Percentiles rank a stretch among this genome's conserved stretches.
Evolutionary conservation across 2,329 filamentous ascomycete genomes (phyloP).

Genomic region (Nothopassalora personata): DNA sequence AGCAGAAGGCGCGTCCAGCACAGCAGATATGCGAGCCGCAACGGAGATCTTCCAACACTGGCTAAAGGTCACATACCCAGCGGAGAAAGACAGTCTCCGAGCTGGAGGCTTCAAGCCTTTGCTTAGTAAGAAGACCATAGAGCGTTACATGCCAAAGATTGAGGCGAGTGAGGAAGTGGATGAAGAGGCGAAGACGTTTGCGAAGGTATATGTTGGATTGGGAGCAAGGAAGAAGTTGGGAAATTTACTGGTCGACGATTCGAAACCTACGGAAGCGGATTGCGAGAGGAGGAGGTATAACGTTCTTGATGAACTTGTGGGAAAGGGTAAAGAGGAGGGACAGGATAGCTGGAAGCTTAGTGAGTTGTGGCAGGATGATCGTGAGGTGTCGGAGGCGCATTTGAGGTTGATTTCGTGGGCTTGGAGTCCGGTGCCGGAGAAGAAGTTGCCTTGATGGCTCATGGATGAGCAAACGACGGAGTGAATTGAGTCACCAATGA

Average conservation of each 20-base stretch:
- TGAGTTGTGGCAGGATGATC: slow-evolving; percentile 25
- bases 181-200: slow-evolving; percentile 21
- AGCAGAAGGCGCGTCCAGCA: slow-evolving; percentile 12
- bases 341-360: slow-evolving; percentile 15
- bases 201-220: slow-evolving; percentile 22
- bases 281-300: slow-evolving; percentile 28
- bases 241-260: slow-evolving; percentile 28
- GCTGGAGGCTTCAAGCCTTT: slow-evolving; percentile 29
- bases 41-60: slow-evolving; percentile 28
- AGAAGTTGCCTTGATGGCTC: slow-evolving; percentile 11
- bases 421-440: slow-evolving; percentile 28
- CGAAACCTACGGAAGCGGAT: slow-evolving; percentile 25
- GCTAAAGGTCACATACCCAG: slow-evolving; percentile 29
- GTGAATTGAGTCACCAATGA: too few relatives aligned
- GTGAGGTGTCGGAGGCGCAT: slow-evolving; percentile 18
- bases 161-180: slow-evolving; percentile 13
- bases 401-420: slow-evolving; percentile 27
- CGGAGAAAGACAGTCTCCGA: slow-evolving; percentile 19
- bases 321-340: slow-evolving; percentile 19
- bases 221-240: slow-evolving; percentile 27
- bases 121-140: slow-evolving; percentile 24
- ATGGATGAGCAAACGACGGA: neutral
- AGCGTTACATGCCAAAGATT: slow-evolving; percentile 17
- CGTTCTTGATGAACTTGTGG: slow-evolving; percentile 21
- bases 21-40: slow-evolving; percentile 23